Evolutionary conservation across 2,329 filamentous ascomycete genomes (phyloP), one percentile per base, ranked within the genome.

Genomic region (Neophaeococcomyces mojaviensis): DNA sequence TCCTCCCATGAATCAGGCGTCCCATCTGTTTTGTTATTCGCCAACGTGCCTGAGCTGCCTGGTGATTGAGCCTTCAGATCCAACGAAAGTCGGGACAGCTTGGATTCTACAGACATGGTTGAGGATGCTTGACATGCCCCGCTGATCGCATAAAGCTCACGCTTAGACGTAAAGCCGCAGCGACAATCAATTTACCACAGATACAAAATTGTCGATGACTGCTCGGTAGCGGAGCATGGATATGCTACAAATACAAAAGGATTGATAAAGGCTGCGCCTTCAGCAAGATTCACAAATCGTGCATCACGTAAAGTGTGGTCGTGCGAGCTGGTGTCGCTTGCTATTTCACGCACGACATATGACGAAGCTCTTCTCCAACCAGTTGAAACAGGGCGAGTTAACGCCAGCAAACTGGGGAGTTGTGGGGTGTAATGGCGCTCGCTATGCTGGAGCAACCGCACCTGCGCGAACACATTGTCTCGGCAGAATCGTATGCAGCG

Each of bases 1-100:
- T 62, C 59, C 24, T 71, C 70, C 10, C 71, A 66, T 15, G 68
- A 72, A 28, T 72, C 47, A 18, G 43, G 64, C 26, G 75, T 72
- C 46, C 85, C 85, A 57, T 92, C 83, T 43, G 34, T 31, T 49
- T 18, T 48, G 36, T 18, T 26, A 18, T 39, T 39, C 13, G 32
- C 13, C 13, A 19, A 38, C 13, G 35, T 32, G 34, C 20, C 18
- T 22, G 42, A 39, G 24, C 30, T 20, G 7, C n/a, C 12, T n/a
- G 19, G 40, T 4, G 30, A 34, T n/a, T 34, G n/a, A 15, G 24
- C 24, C 10, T 37, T 44, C 15, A 46, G 26, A 35, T 54, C 49
- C 32, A 57, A 44, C 44, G 49, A 53, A 33, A 55, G 42, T 18
- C 22, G 24, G 3, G 49, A 36, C 33, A 53, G 12, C 35, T 55